Evolutionary conservation across 2,329 filamentous ascomycete species (phyloP).

Genomic region (Stenocarpella maydis): DNA sequence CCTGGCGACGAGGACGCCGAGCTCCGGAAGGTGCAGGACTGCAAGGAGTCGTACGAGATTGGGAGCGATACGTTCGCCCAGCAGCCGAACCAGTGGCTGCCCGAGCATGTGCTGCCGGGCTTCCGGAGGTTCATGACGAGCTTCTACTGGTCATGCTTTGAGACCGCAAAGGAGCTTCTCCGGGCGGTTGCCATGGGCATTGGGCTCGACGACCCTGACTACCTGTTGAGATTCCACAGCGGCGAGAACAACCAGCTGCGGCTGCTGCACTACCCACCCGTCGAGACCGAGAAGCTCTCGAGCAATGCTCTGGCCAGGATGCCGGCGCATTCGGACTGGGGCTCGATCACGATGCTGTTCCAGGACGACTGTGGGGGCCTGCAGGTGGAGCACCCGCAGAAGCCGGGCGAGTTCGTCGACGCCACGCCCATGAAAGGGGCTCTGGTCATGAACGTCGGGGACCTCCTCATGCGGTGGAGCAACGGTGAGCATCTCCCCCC

Average conservation of each 20-base stretch:
- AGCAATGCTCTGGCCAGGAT: slow-evolving; percentile 40
- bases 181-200: slow-evolving; percentile 46
- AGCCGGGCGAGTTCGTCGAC: slow-evolving; percentile 32
- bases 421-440: slow-evolving; percentile 33
- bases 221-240: slow-evolving; percentile 52
- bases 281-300: slow-evolving; percentile 42
- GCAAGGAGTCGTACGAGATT: slow-evolving; percentile 43
- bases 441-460: slow-evolving; percentile 35
- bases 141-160: slow-evolving; percentile 45
- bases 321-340: slow-evolving; percentile 46
- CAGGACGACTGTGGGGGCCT: slow-evolving; percentile 54
- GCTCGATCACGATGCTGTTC: slow-evolving; percentile 55
- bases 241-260: slow-evolving; percentile 67
- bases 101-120: slow-evolving; percentile 47
- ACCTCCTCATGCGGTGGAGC: slow-evolving; percentile 36
- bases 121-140: slow-evolving; percentile 44
- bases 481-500: slow-evolving; percentile 31
- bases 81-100: slow-evolving; percentile 49
- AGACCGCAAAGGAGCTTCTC: slow-evolving; percentile 42
- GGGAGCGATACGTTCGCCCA: slow-evolving; percentile 31
- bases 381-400: slow-evolving; percentile 46
- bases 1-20: slow-evolving; percentile 29
- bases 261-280: slow-evolving; percentile 61
- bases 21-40: slow-evolving; percentile 36
- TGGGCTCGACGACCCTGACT: slow-evolving; percentile 40